phyloP scores from a whole-genome alignment of 495 filamentous ascomycete genomes.

The Penicillium desertorum region DNA sequence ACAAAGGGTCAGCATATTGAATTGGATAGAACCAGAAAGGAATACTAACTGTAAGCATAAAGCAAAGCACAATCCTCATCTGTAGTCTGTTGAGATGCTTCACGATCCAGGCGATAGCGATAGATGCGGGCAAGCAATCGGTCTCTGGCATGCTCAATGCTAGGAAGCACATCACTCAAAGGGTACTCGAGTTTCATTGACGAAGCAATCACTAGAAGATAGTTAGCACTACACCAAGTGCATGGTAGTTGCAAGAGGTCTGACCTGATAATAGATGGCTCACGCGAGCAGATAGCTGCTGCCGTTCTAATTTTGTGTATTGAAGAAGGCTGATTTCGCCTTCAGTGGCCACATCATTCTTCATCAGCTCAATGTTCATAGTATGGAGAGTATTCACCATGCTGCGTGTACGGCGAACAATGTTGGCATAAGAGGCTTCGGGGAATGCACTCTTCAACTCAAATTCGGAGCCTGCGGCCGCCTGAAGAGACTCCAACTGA shows the following conservation, averaged over 20 bases:
- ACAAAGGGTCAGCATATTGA: conserved; percentile 5
- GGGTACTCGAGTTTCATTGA: conserved; percentile 93
- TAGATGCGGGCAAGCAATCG: conserved; percentile 87
- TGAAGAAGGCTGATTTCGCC: conserved; percentile 77
- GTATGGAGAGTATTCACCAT: conserved; percentile 92
- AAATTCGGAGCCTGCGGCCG: conserved; percentile 76
- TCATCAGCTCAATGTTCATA: conserved; percentile 89
- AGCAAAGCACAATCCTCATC: conserved; percentile 70
- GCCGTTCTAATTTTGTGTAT: conserved; percentile 77
- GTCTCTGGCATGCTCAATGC: conserved; percentile 75
- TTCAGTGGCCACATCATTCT: conserved; percentile 70
- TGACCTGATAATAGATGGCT: conserved; percentile 86
- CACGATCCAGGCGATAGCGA: conserved; percentile 71
- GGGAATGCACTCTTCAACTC: conserved; percentile 84
- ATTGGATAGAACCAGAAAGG: neutral
- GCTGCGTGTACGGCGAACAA: conserved; percentile 73
- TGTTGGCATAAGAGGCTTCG: conserved; percentile 60
- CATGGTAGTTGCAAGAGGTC: conserved; percentile 13
- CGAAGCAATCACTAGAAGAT: conserved; percentile 70
- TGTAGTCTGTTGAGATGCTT: conserved; percentile 48
- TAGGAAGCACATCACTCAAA: conserved; percentile 81
- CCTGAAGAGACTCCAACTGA: conserved; percentile 68
- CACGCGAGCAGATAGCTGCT: conserved; percentile 76
- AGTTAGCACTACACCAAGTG: conserved; percentile 16
- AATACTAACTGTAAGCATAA: conserved; percentile 66